phyloP scores from a whole-genome alignment of 805 yeast species.

The Pichia deserticola region DNA sequence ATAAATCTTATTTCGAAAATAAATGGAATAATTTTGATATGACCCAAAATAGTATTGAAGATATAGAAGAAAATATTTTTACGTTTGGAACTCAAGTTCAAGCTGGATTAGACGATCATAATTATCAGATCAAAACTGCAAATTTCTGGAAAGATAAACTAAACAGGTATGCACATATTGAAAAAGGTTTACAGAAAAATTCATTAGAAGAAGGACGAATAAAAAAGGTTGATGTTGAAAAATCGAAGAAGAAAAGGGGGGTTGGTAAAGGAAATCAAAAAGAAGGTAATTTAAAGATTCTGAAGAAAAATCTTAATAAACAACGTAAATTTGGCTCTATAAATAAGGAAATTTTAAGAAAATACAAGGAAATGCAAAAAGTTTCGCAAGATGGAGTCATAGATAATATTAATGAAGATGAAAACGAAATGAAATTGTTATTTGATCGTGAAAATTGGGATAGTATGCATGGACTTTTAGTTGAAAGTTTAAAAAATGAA shows the following conservation, averaged over 20 bases:
- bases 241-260: background rate
- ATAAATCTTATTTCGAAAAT: too few species aligned
- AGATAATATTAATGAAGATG: background rate
- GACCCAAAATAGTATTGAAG: background rate
- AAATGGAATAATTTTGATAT: too few species aligned
- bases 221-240: background rate
- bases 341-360: constrained; percentile 6
- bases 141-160: constrained; percentile 1
- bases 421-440: constrained; percentile 1
- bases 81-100: constrained; percentile 14
- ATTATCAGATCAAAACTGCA: background rate
- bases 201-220: background rate
- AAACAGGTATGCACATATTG: background rate
- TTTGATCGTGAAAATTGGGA: constrained; percentile 9
- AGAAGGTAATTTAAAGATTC: background rate
- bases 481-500: background rate
- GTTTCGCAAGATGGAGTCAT: too few species aligned
- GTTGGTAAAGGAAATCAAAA: background rate
- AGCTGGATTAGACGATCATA: constrained; percentile 10
- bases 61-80: background rate
- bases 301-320: background rate
- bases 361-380: background rate
- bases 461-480: background rate
- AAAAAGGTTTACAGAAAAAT: background rate
- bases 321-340: constrained; percentile 7